Conservation (phyloP, 495 filamentous ascomycete species). For the Hapsidospora chrysogenum region DNA sequence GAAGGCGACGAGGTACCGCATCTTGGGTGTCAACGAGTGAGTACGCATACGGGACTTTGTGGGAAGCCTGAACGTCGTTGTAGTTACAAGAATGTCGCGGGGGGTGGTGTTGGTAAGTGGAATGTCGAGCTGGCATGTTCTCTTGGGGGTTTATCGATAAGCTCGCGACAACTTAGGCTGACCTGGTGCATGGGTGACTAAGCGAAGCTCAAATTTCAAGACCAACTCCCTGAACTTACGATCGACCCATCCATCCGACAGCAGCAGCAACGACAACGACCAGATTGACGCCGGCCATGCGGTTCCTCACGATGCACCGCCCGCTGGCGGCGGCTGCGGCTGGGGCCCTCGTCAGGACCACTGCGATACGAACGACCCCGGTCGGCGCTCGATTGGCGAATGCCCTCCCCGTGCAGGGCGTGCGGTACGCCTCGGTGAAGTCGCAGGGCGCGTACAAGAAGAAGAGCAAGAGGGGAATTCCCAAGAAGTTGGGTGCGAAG, state of each 20-base stretch:
- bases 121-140: too few relatives aligned
- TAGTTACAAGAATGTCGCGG: neutral
- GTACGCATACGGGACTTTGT: neutral
- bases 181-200: conserved; percentile 15
- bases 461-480: conserved; percentile 65
- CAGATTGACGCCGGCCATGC: conserved; percentile 18
- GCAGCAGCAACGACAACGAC: too few relatives aligned
- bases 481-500: conserved; percentile 91
- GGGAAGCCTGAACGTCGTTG: neutral
- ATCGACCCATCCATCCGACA: too few relatives aligned
- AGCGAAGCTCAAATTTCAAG: conserved; percentile 13
- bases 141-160: neutral
- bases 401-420: conserved; percentile 22
- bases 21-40: too few relatives aligned
- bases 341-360: conserved; percentile 12
- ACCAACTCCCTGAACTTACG: too few relatives aligned
- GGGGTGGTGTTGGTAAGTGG: too few relatives aligned
- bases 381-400: conserved; percentile 1
- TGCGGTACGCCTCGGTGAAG: conserved; percentile 68
- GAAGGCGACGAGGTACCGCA: conserved; percentile 16
- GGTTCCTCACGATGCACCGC: conserved; percentile 34
- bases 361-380: neutral
- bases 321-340: conserved; percentile 29
- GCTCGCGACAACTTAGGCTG: conserved; percentile 1
- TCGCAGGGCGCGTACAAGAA: conserved; percentile 74